Percentiles rank a stretch among this genome's conserved stretches.
Evolutionary conservation across 257 asterid species (phyloP).

Genomic region (Nicotiana tabacum): DNA sequence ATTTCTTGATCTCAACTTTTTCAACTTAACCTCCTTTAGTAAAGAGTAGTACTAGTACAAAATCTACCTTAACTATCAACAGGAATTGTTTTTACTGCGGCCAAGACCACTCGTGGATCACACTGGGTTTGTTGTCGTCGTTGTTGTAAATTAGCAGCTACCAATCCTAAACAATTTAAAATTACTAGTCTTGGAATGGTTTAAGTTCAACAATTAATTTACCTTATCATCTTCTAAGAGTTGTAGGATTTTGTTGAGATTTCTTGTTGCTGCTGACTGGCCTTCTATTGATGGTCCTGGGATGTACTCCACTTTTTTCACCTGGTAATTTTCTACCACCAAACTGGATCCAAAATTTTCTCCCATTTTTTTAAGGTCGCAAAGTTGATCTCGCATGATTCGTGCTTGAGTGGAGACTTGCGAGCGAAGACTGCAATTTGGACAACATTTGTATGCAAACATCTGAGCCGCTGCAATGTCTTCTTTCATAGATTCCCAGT

Average conservation of each 20-base stretch:
- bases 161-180: no score
- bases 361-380: no score
- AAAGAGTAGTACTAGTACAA: no score
- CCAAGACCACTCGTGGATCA: no score
- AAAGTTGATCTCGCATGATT: not conserved
- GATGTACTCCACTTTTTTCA: not conserved
- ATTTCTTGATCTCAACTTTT: no score
- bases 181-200: no score
- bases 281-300: not conserved
- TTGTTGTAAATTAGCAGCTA: no score
- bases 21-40: no score
- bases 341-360: not conserved
- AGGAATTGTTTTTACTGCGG: no score
- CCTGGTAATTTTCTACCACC: not conserved
- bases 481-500: not conserved
- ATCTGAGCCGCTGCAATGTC: not conserved
- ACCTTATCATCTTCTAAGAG: not conserved
- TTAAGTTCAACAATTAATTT: no score
- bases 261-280: not conserved
- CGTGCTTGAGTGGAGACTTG: not conserved
- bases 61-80: no score
- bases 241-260: not conserved
- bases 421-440: not conserved
- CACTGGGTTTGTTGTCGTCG: no score
- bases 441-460: not conserved